Evolutionary conservation across 2,329 filamentous ascomycete genomes (phyloP), one percentile per base, ranked within the genome.

Genomic region (Colletotrichum euphorbiae): DNA sequence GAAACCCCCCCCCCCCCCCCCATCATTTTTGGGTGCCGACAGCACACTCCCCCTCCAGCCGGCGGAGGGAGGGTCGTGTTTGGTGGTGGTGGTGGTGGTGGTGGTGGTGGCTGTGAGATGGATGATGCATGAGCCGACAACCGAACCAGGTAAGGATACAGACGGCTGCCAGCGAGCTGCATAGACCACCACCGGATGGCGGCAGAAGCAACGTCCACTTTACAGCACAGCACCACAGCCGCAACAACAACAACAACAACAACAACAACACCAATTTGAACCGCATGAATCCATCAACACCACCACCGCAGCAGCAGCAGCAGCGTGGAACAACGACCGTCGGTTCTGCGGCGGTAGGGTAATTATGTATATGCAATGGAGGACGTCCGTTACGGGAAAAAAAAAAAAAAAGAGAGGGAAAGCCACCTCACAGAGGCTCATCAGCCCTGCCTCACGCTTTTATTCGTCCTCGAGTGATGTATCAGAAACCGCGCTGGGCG

Each of bases 401-500:
- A n/a, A n/a, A n/a, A n/a, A n/a, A n/a, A n/a, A n/a, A 38, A 21
- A 28, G 6, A 13, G 45, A 17, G 11, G 48, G 24, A 38, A 54
- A 24, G 50, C 50, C 50, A 36, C 50, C 52, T 56, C n/a, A n/a
- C n/a, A n/a, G n/a, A n/a, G n/a, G n/a, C n/a, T n/a, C n/a, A n/a
- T n/a, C 52, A 56, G 52, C 52, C 52, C 52, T 40, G 52, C 52
- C 33, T 56, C 52, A 36, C 52, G n/a, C n/a, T n/a, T n/a, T n/a
- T n/a, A n/a, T 42, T 42, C 28, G 31, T 24, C 48, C 21, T 24
- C 21, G 2, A 2, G 8, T n/a, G 15, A 38, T 46, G 55, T 48
- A 48, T 48, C 55, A 58, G 55, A 58, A 58, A 58, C 55, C 55
- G 55, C 55, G 55, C 55, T 57, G 51, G 28, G n/a, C n/a, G n/a